phyloP scores from a whole-genome alignment of 768 basidiomycete species.

The Pulveroboletus ravenelii region DNA sequence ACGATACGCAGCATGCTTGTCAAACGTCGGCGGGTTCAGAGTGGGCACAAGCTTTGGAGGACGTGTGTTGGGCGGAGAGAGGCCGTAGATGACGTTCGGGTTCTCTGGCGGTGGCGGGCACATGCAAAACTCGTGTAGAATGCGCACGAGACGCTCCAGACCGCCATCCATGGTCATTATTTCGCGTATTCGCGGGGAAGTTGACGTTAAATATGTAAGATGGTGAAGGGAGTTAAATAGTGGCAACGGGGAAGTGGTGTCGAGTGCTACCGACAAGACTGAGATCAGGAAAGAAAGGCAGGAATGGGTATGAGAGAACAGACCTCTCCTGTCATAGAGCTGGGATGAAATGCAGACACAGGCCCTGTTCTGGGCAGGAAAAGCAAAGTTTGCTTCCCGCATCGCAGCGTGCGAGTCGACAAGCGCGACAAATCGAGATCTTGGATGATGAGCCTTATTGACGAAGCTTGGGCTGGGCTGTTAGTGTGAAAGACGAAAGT shows the following conservation, averaged over 20 bases:
- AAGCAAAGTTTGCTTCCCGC: constrained; percentile 94
- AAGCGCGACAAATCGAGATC: constrained; percentile 17
- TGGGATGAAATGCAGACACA: constrained; percentile 92
- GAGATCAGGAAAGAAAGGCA: constrained; percentile 1
- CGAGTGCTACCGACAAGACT: constrained; percentile 35
- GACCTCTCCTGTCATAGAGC: constrained; percentile 92
- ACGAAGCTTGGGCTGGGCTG: not conserved
- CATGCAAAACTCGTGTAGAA: constrained; percentile 84
- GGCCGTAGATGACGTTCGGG: constrained; percentile 70
- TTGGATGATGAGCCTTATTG: constrained; percentile 3
- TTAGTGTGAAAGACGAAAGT: not conserved
- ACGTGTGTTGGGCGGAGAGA: constrained; percentile 58
- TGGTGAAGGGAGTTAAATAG: constrained; percentile 94
- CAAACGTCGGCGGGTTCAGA: constrained; percentile 64
- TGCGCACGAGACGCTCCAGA: constrained; percentile 89
- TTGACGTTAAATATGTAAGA: constrained; percentile 93
- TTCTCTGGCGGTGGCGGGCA: constrained; percentile 80
- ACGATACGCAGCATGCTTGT: constrained; percentile 81
- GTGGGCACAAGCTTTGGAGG: constrained; percentile 53
- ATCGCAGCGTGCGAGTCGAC: constrained; percentile 40
- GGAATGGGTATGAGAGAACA: constrained; percentile 23
- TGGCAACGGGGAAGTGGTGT: constrained; percentile 56
- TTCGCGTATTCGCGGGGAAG: constrained; percentile 95
- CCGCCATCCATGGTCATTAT: constrained; percentile 98
- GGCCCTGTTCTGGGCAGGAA: constrained; percentile 92